Conservation (phyloP, 2,329 filamentous ascomycete species). For the Fonsecaea pedrosoi region DNA sequence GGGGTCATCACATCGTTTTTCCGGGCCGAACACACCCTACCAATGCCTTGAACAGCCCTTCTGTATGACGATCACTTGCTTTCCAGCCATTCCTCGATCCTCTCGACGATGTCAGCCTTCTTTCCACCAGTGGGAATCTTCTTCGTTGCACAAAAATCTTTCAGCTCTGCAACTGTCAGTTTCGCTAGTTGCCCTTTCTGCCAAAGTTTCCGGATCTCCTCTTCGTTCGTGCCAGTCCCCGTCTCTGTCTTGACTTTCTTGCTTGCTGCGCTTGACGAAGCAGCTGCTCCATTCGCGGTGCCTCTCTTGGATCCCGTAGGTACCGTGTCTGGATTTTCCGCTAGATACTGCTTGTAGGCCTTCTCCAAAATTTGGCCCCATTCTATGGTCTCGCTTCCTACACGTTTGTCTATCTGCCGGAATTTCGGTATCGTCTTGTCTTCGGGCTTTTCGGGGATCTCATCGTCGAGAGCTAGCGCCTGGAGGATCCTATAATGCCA, state of each 20-base stretch:
- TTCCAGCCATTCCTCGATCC: slow-evolving; percentile 57
- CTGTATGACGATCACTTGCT: slow-evolving; percentile 44
- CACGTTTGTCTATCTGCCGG: slow-evolving; percentile 86
- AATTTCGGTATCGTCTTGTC: slow-evolving; percentile 86
- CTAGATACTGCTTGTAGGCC: slow-evolving; percentile 57
- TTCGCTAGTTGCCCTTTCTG: slow-evolving; percentile 54
- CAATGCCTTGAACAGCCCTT: background rate
- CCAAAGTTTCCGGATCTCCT: slow-evolving; percentile 50
- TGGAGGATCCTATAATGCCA: slow-evolving; percentile 98
- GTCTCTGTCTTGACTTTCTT: slow-evolving; percentile 59
- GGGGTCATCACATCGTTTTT: background rate
- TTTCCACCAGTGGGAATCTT: slow-evolving; percentile 54
- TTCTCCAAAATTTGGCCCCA: slow-evolving; percentile 75
- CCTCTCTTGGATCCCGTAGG: slow-evolving; percentile 57
- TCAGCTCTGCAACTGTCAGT: slow-evolving; percentile 56
- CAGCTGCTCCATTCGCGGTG: slow-evolving; percentile 33
- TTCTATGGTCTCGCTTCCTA: slow-evolving; percentile 76
- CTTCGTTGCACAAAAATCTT: slow-evolving; percentile 54
- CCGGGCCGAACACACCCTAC: background rate
- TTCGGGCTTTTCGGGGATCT: slow-evolving; percentile 73
- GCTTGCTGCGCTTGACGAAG: slow-evolving; percentile 36
- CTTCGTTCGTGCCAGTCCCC: slow-evolving; percentile 39
- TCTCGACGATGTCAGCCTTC: slow-evolving; percentile 59
- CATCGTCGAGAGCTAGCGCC: slow-evolving; percentile 87
- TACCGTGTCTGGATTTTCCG: slow-evolving; percentile 49